Base-by-base conservation (phyloP, 345 rosid genomes). In the Eutrema japonicum region DNA sequence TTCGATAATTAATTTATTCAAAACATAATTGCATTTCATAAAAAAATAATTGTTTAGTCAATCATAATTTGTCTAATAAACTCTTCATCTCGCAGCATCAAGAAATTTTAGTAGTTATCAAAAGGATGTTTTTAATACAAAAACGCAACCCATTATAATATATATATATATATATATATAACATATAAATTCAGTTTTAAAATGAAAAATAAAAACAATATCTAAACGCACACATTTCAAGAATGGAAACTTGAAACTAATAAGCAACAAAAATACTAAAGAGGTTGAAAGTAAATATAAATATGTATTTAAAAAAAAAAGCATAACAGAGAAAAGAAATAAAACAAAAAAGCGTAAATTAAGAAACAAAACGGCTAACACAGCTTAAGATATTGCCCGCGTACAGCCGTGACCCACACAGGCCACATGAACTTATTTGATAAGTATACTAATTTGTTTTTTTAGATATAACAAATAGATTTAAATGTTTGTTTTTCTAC, bases 361-460 rank as follows among this genome's bases (percentile, higher is more conserved):
- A 18, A 6, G 64, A 38, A 59, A 59, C 64, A 38, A 59, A 59
- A 59, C 64, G 64, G 64, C 64, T 38, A 59, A 59, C 16, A 59
- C 64, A 59, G 64, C 64, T 59, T 22, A 38, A n/a, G n/a, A n/a
- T n/a, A n/a, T n/a, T n/a, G n/a, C n/a, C n/a, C n/a, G n/a, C n/a
- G n/a, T n/a, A n/a, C n/a, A n/a, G n/a, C n/a, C n/a, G n/a, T n/a
- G 64, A 40, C 22, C 33, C 4, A 5, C n/a, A n/a, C n/a, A n/a
- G n/a, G 35, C 16, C 64, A 38, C 33, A 38, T 22, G 33, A 59
- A 59, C 32, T 10, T 57, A 38, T 74, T 57, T 74, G 52, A 45
- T 43, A 62, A 6, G 46, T 62, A 32, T 8, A 53, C 16, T 52
- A 29, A 32, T 55, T 13, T 32, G 6, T 13, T 54, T 51, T 3